Evolutionary conservation across 164 flowering plant species (phyloP), one percentile per base, ranked within the genome.

Genomic region (Vitis amurensis): DNA sequence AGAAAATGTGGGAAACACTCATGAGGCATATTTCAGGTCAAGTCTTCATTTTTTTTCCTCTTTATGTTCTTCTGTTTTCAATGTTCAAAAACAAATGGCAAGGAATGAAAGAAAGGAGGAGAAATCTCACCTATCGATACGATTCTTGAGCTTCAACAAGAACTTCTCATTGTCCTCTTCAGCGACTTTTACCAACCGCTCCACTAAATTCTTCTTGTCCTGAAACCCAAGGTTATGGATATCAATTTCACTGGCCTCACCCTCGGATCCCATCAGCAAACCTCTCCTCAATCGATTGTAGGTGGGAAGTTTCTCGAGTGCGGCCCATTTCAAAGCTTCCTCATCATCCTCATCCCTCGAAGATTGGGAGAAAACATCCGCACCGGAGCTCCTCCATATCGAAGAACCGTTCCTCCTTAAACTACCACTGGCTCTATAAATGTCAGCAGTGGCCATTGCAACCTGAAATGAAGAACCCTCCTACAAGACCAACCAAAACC

Each of bases 131-230:
- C 86, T 79, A 62, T 90, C 93, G 15, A 86, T 69, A 10, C 97
- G 86, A 30, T 82, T 59, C 80, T 77, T 88, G 78, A 89, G 88
- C 71, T 82, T 87, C 56, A 80, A 56, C 85, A 92, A 79, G 82
- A 92, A 89, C 80, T 81, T 83, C 83, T 89, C 95, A 69, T 92
- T 85, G 61, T 90, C 97, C 55, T 85, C 91, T 47, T 88, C 93
- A 10, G 89, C 82, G 61, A 80, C 71, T 13, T 75, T 81, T 8
- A 92, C 75, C 70, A 90, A 62, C 73, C 88, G 88, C 52, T 90
- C 86, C 2, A 92, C 27, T 71, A 90, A 73, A 27, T 66, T 71
- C 78, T 68, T 83, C 79, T 74, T 84, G 47, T 92, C 93, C 30
- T 82, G 73, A 31, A 64, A 59, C 0, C 87, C 92, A 62, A 92